These are phyloP conservation scores for Pyrus pyrifolia DNA, from an alignment of 306 rosid genomes.

Conservation along the genomic window DNA sequence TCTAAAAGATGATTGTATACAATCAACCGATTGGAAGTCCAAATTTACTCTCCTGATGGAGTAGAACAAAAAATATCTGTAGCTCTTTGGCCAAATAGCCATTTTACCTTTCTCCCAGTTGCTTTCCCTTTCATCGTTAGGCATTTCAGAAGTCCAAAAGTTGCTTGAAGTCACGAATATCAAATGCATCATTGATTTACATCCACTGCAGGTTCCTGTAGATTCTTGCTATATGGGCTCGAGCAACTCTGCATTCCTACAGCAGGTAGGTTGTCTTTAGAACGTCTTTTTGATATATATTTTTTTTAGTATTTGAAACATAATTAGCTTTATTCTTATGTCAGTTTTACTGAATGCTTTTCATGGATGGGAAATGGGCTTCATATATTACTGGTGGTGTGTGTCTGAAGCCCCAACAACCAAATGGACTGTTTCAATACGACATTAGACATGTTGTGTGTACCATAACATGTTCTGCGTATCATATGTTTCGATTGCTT, in stretches of 20 bases:
- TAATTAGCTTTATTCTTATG: constrained; percentile 3
- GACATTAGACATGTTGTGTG: not conserved
- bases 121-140: not conserved
- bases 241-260: constrained; percentile 87
- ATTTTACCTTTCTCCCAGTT: not conserved
- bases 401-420: constrained; percentile 81
- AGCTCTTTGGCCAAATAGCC: not conserved
- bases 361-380: constrained; percentile 49
- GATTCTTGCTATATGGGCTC: constrained; percentile 86
- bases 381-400: constrained; percentile 92
- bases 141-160: not conserved
- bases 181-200: constrained; percentile 10
- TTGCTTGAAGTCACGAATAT: not conserved
- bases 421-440: too few species aligned
- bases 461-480: not conserved
- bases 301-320: constrained; percentile 8
- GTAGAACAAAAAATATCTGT: not conserved
- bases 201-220: constrained; percentile 66
- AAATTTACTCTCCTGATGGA: not conserved
- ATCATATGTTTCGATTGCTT: not conserved
- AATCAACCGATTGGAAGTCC: too few species aligned
- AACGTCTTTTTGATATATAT: constrained; percentile 1
- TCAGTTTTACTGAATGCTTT: constrained; percentile 19
- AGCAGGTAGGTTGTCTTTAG: constrained; percentile 63
- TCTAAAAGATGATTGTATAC: too few species aligned